A percentile compares a stretch with the other conserved stretches of the same genome.
phyloP scores from a whole-genome alignment of 73 alveolate species.

The Effrenium voratum region DNA sequence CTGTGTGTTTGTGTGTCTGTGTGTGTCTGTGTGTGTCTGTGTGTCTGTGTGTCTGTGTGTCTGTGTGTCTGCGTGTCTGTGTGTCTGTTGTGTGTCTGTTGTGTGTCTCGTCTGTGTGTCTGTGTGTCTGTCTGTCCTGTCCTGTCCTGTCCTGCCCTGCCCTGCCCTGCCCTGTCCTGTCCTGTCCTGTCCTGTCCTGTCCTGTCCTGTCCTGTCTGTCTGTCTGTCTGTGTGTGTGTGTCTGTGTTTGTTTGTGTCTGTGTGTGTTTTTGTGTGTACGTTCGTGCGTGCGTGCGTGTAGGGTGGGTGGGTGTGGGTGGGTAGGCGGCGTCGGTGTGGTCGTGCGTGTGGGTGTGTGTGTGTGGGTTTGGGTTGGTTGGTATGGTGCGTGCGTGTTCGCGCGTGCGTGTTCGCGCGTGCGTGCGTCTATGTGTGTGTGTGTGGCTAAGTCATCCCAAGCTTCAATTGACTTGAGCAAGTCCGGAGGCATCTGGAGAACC shows the following conservation, averaged over 20 bases:
- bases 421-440: not conserved
- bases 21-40: no score
- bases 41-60: no score
- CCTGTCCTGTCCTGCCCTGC: no score
- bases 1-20: no score
- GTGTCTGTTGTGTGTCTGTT: no score
- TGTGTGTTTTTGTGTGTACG: not conserved
- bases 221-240: not conserved
- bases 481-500: no score
- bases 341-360: not conserved
- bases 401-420: not conserved
- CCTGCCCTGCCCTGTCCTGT: no score
- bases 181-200: no score
- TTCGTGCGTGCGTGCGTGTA: not conserved
- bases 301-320: not conserved
- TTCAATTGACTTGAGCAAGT: not conserved
- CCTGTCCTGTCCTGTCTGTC: not conserved
- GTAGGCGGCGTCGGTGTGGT: not conserved
- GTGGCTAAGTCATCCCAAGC: not conserved
- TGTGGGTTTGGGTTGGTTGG: not conserved
- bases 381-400: not conserved
- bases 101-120: no score
- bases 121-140: no score
- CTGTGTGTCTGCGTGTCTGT: no score
- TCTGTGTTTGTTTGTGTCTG: not conserved